Conservation (phyloP, 139 green algal genomes). For the Trebouxia sp. region DNA sequence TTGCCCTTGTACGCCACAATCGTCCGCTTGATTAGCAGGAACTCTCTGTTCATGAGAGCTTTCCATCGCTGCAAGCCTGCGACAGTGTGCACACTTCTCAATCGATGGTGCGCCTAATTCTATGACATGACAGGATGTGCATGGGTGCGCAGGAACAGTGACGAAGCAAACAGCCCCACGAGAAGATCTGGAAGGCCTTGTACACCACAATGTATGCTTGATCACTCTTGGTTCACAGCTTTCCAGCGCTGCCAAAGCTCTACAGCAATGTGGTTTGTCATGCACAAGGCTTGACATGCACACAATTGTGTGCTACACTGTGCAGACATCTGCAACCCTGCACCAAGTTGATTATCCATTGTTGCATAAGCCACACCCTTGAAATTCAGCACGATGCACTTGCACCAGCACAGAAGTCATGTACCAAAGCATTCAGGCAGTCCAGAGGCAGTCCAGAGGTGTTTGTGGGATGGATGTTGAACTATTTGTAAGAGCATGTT, state of each 20-base stretch:
- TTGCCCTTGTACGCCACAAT: conserved; percentile 29
- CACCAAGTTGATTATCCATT: too few species aligned
- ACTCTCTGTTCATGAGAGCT: conserved; percentile 22
- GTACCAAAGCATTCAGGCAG: not conserved
- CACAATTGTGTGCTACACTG: too few species aligned
- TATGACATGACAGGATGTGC: too few species aligned
- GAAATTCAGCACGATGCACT: too few species aligned
- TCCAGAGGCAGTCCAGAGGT: not conserved
- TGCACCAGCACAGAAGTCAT: too few species aligned
- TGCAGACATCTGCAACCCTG: too few species aligned
- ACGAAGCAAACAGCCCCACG: not conserved
- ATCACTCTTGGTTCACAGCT: conserved; percentile 21
- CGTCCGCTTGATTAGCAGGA: conserved; percentile 27
- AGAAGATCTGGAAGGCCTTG: conserved; percentile 10
- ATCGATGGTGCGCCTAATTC: too few species aligned
- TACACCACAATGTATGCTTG: conserved; percentile 30
- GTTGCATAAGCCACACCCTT: too few species aligned
- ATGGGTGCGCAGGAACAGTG: too few species aligned
- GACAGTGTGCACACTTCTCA: not conserved
- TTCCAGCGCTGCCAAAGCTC: conserved; percentile 17
- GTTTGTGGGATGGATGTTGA: not conserved
- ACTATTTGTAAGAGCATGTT: not conserved
- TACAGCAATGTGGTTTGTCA: too few species aligned
- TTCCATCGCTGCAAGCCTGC: conserved; percentile 24
- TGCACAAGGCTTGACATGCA: too few species aligned